Evolutionary conservation across 1,139 yeast genomes (phyloP).

Genomic region (Pichia sp.): DNA sequence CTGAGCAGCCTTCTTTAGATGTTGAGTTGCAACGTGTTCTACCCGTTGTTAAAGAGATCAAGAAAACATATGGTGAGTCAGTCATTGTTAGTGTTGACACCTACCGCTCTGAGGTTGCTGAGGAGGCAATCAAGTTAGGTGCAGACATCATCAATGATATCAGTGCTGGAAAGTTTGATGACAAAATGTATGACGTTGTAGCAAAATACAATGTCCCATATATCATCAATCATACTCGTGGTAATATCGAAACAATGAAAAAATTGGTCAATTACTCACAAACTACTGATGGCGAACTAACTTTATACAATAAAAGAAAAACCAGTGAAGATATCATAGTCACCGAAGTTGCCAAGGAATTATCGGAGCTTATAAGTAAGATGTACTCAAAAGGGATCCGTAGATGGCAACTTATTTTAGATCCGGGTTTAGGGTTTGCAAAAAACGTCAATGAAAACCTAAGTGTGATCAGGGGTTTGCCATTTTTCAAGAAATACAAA

Average conservation of each 20-base stretch:
- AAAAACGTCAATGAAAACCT: conserved; percentile 68
- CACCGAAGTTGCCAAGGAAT: conserved; percentile 59
- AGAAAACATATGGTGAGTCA: conserved; percentile 35
- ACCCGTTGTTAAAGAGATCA: conserved; percentile 63
- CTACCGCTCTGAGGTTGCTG: conserved; percentile 72
- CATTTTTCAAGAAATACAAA: conserved; percentile 49
- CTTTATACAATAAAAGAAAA: conserved; percentile 27
- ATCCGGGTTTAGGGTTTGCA: conserved; percentile 96
- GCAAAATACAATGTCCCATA: conserved; percentile 72
- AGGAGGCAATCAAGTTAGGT: conserved; percentile 62
- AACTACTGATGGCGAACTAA: conserved; percentile 37
- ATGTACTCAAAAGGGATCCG: conserved; percentile 64
- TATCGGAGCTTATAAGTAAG: conserved; percentile 48
- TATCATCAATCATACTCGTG: conserved; percentile 80
- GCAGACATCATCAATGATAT: conserved; percentile 92
- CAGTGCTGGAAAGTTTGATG: conserved; percentile 75
- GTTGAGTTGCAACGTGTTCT: conserved; percentile 61
- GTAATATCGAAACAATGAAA: conserved; percentile 73
- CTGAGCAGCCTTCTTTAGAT: conserved; percentile 50
- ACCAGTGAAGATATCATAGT: conserved; percentile 26
- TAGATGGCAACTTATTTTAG: conserved; percentile 88
- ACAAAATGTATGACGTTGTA: conserved; percentile 58
- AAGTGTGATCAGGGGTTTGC: conserved; percentile 54
- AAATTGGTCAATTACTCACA: conserved; percentile 47
- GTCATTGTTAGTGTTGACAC: conserved; percentile 78